Conservation (phyloP, 140 eudicot genomes). For the Anethum foeniculum region DNA sequence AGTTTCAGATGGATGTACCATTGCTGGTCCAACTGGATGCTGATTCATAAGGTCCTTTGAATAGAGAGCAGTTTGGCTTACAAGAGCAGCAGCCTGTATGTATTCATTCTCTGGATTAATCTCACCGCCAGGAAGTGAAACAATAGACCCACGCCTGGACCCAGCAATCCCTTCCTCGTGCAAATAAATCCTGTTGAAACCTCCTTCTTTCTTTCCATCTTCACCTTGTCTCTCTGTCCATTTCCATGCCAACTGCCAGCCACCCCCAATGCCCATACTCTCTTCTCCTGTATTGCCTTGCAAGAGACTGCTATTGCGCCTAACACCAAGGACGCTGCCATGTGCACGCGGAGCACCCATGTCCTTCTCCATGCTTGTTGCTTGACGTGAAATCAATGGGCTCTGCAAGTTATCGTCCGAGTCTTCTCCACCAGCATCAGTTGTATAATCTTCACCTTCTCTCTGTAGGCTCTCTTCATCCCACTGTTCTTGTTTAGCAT, state of each 20-base stretch:
- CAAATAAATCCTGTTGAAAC: constrained; percentile 47
- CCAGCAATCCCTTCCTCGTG: constrained; percentile 30
- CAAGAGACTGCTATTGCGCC: constrained; percentile 23
- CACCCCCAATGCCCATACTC: constrained; percentile 51
- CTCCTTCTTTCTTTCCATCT: constrained; percentile 39
- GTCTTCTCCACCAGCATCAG: constrained; percentile 28
- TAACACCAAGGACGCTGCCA: constrained; percentile 14
- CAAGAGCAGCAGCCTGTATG: constrained; percentile 22
- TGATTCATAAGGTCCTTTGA: constrained; percentile 23
- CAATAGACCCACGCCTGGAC: constrained; percentile 37
- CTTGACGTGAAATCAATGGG: constrained; percentile 45
- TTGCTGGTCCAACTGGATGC: constrained; percentile 49
- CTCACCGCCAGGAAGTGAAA: constrained; percentile 34
- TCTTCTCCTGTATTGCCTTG: constrained; percentile 27
- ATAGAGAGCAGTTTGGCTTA: constrained; percentile 22
- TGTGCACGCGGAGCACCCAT: constrained; percentile 13
- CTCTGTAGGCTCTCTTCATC: constrained; percentile 41
- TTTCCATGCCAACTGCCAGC: constrained; percentile 58
- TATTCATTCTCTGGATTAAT: constrained; percentile 4
- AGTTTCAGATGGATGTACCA: constrained; percentile 49
- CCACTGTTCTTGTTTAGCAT: constrained; percentile 35
- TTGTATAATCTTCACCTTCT: constrained; percentile 28
- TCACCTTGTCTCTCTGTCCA: constrained; percentile 43
- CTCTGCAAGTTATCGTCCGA: constrained; percentile 35
- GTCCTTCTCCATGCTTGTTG: constrained; percentile 34